Evolutionary conservation across 2,329 filamentous ascomycete species (phyloP).

Genomic region (Ceratocystis harringtonii): DNA sequence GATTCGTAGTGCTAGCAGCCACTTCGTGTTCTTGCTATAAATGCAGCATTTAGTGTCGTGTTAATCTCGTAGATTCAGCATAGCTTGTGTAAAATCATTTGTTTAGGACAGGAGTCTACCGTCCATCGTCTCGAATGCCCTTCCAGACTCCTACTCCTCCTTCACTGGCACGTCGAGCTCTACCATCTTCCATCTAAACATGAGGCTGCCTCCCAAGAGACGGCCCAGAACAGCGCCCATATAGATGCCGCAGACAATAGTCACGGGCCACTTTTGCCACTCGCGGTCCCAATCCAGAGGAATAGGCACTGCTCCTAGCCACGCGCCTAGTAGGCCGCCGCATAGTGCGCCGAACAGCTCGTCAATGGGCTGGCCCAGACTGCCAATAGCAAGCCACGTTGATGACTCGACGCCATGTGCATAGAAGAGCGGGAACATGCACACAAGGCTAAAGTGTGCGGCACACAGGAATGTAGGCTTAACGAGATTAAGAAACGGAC

Average conservation of each 20-base stretch:
- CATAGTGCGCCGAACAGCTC: slow-evolving; percentile 68
- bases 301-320: slow-evolving; percentile 89
- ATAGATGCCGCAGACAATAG: slow-evolving; percentile 72
- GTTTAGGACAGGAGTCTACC: too few relatives aligned
- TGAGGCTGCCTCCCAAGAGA: slow-evolving; percentile 38
- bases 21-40: too few relatives aligned
- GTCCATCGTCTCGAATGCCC: neutral
- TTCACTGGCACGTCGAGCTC: slow-evolving; percentile 19
- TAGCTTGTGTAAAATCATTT: neutral
- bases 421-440: slow-evolving; percentile 69
- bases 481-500: slow-evolving; percentile 70
- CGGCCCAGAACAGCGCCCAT: slow-evolving; percentile 61
- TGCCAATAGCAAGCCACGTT: slow-evolving; percentile 56
- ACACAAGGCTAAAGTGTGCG: slow-evolving; percentile 65
- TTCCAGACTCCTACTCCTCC: slow-evolving; percentile 22
- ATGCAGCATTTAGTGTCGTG: neutral
- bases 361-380: slow-evolving; percentile 58
- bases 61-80: neutral
- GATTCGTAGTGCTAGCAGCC: neutral
- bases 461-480: slow-evolving; percentile 66
- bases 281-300: slow-evolving; percentile 97
- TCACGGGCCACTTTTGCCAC: slow-evolving; percentile 97
- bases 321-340: slow-evolving; percentile 69
- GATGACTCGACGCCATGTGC: slow-evolving; percentile 60
- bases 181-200: slow-evolving; percentile 32